Base-by-base conservation (phyloP, 2,329 filamentous ascomycete genomes). In the Pestalotiopsis sp. region DNA sequence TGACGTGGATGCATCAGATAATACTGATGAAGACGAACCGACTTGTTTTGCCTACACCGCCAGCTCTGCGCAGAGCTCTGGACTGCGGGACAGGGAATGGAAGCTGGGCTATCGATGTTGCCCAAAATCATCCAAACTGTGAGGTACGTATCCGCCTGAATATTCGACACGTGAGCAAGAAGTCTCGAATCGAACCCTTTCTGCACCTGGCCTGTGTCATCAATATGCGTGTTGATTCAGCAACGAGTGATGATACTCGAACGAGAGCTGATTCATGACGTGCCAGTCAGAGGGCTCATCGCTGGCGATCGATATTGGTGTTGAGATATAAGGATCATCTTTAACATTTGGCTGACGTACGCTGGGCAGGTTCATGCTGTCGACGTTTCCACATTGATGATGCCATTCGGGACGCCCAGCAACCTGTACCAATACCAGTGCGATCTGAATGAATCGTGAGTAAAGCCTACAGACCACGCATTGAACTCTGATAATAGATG, bases 351-450 rank as follows among this genome's bases (percentile, higher is more conserved):
- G 60, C 60, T 44, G 14, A 48, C 38, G 5, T 48, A 39, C 3
- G 30, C 14, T 30, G 13, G 26, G n/a, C 70, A 93, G 91, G 89
- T 93, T 10, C 83, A 91, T 70, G 91, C 89, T 10, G 84, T 93
- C 73, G 92, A 94, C 75, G 88, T 93, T 70, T 90, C 89, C 70
- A 75, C 67, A 70, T 74, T 67, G 73, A 77, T 70, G 84, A 85
- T 86, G 68, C 89, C 90, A 13, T 66, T 58, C 24, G 64, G 52
- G 17, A 30, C 35, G 9, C 64, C 64, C 13, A 30, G 30, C 4
- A 94, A 94, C 74, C 79, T 94, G 66, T 89, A 90, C 74, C 82
- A 93, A 66, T 90, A 93, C 77, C 85, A 93, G 65, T 91, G 93
- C 73, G 90, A 94, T 74, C 80, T 94, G 56, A 94, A 94, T 75